These are phyloP conservation scores for Cucumis cinereus DNA, from an alignment of 306 rosid genomes.

Conservation along the genomic window DNA sequence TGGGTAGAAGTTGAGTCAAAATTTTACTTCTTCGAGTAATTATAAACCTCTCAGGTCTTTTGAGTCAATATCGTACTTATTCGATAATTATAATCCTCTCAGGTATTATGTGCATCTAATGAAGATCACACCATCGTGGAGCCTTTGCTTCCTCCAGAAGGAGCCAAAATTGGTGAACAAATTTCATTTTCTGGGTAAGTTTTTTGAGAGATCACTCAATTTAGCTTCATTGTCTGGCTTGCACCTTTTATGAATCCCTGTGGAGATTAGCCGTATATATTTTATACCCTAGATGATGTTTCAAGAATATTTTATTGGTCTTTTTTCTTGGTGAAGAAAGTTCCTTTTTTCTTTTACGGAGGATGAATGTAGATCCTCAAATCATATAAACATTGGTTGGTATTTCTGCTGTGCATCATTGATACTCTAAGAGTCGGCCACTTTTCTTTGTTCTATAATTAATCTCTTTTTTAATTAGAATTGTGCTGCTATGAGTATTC, in stretches of 20 bases:
- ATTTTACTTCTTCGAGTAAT: conserved; percentile 8
- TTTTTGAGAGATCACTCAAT: conserved; percentile 8
- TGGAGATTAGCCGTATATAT: neutral
- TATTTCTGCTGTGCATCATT: neutral
- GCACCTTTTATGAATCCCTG: neutral
- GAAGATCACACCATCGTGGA: conserved; percentile 74
- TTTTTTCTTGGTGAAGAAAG: neutral
- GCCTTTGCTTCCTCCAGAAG: conserved; percentile 88
- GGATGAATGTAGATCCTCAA: neutral
- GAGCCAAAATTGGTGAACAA: conserved; percentile 68
- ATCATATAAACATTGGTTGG: neutral
- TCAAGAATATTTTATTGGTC: neutral
- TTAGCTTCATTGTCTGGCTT: neutral
- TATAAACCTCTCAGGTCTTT: neutral
- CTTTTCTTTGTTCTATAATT: neutral
- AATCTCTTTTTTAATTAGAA: neutral
- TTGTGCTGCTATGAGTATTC: neutral
- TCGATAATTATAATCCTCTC: neutral
- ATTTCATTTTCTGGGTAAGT: conserved; percentile 68
- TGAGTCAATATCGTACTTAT: neutral
- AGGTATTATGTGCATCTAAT: conserved; percentile 89
- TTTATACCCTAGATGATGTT: neutral
- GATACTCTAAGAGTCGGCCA: neutral
- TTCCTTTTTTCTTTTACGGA: neutral
- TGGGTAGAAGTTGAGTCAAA: neutral